phyloP scores from a whole-genome alignment of 371 early-diverging fungal genomes.

The Mucor sp. region DNA sequence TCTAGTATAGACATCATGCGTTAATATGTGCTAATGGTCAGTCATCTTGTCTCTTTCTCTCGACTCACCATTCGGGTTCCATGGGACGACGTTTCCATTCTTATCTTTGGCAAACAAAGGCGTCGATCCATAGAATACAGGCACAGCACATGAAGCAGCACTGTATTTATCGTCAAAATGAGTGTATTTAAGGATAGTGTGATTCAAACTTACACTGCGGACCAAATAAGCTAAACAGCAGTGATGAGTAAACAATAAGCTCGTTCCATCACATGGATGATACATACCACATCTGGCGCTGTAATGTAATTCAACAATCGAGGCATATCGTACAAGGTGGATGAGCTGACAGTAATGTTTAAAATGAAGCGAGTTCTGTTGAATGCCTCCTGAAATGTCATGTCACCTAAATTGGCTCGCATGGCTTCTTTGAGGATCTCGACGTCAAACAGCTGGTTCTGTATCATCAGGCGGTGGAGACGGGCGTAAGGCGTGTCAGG shows the following conservation, averaged over 20 bases:
- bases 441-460: slow-evolving; percentile 77
- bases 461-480: slow-evolving; percentile 66
- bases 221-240: slow-evolving; percentile 67
- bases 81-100: slow-evolving; percentile 63
- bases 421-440: slow-evolving; percentile 70
- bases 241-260: background rate
- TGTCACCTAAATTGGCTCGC: slow-evolving; percentile 73
- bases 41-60: background rate
- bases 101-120: slow-evolving; percentile 72
- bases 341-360: slow-evolving; percentile 80
- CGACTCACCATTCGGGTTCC: slow-evolving; percentile 76
- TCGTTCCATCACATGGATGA: background rate
- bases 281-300: slow-evolving; percentile 75
- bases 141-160: slow-evolving; percentile 78
- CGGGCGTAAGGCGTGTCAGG: slow-evolving; percentile 43
- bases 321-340: slow-evolving; percentile 78
- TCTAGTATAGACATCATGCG: slow-evolving; percentile 20
- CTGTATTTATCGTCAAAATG: slow-evolving; percentile 23
- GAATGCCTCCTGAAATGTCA: slow-evolving; percentile 85
- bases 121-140: slow-evolving; percentile 71
- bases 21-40: background rate
- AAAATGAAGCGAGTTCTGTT: slow-evolving; percentile 74
- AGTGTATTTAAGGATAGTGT: background rate
- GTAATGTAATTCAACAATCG: slow-evolving; percentile 78
- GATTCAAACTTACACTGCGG: slow-evolving; percentile 69